Evolutionary conservation across 2,329 filamentous ascomycete genomes (phyloP).

Genomic region (Trichoderma hamatum): DNA sequence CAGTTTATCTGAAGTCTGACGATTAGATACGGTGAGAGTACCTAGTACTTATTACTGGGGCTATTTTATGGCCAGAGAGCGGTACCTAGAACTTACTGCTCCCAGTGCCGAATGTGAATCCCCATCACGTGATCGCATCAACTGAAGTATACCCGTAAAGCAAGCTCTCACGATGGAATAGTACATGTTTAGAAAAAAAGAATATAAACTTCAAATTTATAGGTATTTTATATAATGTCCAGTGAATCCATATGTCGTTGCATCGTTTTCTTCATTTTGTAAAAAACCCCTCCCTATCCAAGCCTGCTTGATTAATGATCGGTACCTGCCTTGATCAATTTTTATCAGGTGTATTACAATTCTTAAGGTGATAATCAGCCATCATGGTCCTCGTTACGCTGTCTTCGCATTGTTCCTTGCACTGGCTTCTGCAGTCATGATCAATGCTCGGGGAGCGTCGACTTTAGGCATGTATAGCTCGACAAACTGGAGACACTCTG

Average conservation of each 20-base stretch:
- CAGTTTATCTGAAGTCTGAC: neutral
- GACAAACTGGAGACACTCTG: constrained; percentile 66
- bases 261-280: neutral
- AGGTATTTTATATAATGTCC: neutral
- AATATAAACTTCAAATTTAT: neutral
- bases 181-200: neutral
- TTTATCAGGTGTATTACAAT: constrained; percentile 6
- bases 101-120: neutral
- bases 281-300: neutral
- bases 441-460: constrained; percentile 72
- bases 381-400: neutral
- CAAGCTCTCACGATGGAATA: neutral
- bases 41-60: neutral
- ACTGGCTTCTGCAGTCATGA: constrained; percentile 70
- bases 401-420: constrained; percentile 65
- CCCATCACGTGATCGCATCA: neutral
- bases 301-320: neutral
- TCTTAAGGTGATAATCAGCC: neutral
- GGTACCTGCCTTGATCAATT: constrained; percentile 4
- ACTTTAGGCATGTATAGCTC: constrained; percentile 80
- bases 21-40: constrained; percentile 19
- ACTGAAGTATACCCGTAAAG: neutral
- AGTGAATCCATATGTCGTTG: neutral
- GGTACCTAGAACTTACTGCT: neutral
- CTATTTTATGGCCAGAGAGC: fast-evolving